These are phyloP conservation scores for Protostelium mycophagum DNA, from an alignment of 78 protist genomes.

Conservation along the genomic window DNA sequence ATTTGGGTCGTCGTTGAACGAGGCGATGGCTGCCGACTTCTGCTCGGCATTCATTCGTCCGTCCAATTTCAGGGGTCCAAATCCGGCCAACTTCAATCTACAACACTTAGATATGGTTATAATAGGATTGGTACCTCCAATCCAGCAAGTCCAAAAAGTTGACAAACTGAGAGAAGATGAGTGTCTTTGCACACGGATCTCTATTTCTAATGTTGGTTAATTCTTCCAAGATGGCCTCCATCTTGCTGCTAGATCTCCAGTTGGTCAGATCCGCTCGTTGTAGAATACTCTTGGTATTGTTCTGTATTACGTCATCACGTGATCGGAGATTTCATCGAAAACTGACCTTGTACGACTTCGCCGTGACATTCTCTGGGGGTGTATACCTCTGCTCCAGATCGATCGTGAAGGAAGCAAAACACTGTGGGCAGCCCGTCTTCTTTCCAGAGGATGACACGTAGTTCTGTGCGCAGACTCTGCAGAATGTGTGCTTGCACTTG, in stretches of 20 bases:
- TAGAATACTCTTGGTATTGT: neutral
- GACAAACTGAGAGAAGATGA: slow-evolving; percentile 56
- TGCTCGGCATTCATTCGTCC: slow-evolving; percentile 38
- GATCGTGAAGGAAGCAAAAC: slow-evolving; percentile 28
- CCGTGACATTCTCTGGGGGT: neutral
- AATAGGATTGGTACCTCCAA: slow-evolving; percentile 15
- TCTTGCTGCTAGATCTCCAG: slow-evolving; percentile 32
- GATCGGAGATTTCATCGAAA: neutral
- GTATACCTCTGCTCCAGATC: slow-evolving; percentile 29
- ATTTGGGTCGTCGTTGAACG: slow-evolving; percentile 16
- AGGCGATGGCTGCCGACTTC: slow-evolving; percentile 13
- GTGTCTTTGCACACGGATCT: slow-evolving; percentile 15
- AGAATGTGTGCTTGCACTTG: slow-evolving; percentile 51
- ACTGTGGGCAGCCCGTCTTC: slow-evolving; percentile 31
- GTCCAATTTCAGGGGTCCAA: slow-evolving; percentile 16
- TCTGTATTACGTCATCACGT: neutral
- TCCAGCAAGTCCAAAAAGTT: slow-evolving; percentile 36
- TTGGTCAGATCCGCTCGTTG: neutral
- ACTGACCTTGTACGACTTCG: neutral
- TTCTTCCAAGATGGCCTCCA: slow-evolving; percentile 72
- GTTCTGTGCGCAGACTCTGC: slow-evolving; percentile 27
- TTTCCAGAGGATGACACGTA: slow-evolving; percentile 6
- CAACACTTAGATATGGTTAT: slow-evolving; percentile 5
- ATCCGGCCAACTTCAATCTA: neutral
- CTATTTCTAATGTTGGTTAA: neutral